Evolutionary conservation across 2,329 filamentous ascomycete species (phyloP), one percentile per base, ranked within the genome.

Genomic region (Chrysoporthe puriensis): DNA sequence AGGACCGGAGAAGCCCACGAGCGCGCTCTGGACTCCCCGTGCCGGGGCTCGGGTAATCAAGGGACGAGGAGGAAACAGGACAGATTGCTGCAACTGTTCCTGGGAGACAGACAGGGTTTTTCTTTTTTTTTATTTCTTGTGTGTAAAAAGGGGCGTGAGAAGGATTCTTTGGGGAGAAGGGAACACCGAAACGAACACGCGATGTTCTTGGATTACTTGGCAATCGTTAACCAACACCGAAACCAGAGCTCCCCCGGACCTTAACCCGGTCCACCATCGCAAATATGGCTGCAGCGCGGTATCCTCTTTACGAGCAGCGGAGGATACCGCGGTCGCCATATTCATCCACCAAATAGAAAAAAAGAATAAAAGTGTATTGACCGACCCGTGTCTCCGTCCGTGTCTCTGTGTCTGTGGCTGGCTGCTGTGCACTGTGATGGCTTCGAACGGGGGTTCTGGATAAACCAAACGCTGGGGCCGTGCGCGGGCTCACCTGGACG

Each of bases 121-220:
- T 18, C 54, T 64, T 69, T 57, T 54, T 54, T 59, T 64, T 62
- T 69, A 64, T 69, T 69, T 64, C 56, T 61, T 69, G 54, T 69
- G 54, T 69, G 63, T 63, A 60, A 68, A 62, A 56, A 46, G 50
- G 57, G 61, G 67, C 67, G 67, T 21, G 67, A 62, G 59, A 63
- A 52, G 67, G 64, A 56, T 42, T 40, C 26, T 61, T 46, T 59
- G 61, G 44, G 61, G 44, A 26, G 48, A 64, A 14, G 40, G 3
- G 32, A 26, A 52, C 63, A 67, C 40, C 64, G 52, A 46, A 52
- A 46, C 46, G 46, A 61, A 66, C 57, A 57, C 61, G 56, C 62
- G 43, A 48, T 59, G 64, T 67, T 64, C 34, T 64, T 64, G 64
- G 64, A 62, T 21, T 57, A 67, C 58, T 63, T 66, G 40, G 67